Percentiles rank a stretch among this genome's conserved stretches.
These are phyloP conservation scores for Trichoderma citrinoviride DNA, from an alignment of 2,329 filamentous ascomycete species.

Conservation along the genomic window DNA sequence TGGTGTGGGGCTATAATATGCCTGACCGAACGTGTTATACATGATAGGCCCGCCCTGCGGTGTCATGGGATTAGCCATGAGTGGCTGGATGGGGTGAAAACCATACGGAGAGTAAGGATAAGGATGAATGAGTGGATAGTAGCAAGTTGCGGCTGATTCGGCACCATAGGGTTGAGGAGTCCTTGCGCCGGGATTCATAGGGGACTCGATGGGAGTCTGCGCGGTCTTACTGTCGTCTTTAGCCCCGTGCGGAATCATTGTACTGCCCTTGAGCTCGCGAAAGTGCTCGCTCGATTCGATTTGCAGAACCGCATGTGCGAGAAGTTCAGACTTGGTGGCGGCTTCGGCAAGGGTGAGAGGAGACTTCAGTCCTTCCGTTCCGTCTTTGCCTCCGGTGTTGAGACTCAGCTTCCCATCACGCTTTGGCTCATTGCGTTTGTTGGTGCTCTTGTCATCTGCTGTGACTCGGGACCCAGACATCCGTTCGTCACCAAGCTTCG, in stretches of 20 bases:
- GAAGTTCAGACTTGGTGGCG: neutral
- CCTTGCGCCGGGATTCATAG: neutral
- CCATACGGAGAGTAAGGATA: conserved; percentile 21
- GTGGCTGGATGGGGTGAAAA: conserved; percentile 5
- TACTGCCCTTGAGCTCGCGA: neutral
- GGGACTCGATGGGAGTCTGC: neutral
- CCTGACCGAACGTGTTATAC: conserved; percentile 24
- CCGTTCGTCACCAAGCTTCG: neutral
- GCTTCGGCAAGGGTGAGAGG: neutral
- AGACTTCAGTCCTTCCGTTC: neutral
- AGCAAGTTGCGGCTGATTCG: neutral
- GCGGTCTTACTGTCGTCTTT: neutral
- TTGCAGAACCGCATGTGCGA: neutral
- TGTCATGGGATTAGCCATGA: conserved; percentile 16
- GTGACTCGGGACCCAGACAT: neutral
- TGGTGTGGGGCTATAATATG: neutral
- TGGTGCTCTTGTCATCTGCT: neutral
- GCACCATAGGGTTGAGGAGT: neutral
- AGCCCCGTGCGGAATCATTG: no score
- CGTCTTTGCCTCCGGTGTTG: neutral
- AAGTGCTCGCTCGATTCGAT: neutral
- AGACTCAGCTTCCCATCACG: neutral
- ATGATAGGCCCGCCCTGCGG: conserved; percentile 22
- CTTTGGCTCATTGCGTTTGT: neutral
- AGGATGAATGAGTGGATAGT: conserved; percentile 17